phyloP scores from a whole-genome alignment of 148 eudicot genomes.

The Mesembryanthemum crystallinum region DNA sequence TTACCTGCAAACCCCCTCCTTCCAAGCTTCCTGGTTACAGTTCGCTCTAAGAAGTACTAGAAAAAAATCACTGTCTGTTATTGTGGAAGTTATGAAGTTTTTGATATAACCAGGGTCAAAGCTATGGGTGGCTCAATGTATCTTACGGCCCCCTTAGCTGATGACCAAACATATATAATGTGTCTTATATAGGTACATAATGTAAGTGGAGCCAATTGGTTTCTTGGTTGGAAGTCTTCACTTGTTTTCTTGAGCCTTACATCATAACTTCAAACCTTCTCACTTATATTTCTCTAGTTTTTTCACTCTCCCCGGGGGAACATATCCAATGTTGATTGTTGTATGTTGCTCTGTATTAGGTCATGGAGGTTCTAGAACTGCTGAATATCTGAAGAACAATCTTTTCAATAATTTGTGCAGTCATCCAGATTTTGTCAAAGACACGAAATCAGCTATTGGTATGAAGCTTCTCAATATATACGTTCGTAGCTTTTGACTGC shows the following conservation, averaged over 20 bases:
- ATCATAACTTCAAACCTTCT: too few species aligned
- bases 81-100: neutral
- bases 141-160: too few species aligned
- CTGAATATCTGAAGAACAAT: slow-evolving; percentile 76
- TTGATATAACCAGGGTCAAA: too few species aligned
- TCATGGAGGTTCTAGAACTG: slow-evolving; percentile 78
- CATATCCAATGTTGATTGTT: neutral
- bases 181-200: too few species aligned
- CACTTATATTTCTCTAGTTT: too few species aligned
- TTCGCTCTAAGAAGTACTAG: neutral
- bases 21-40: neutral
- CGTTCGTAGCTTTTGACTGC: neutral
- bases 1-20: neutral
- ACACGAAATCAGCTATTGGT: slow-evolving; percentile 78
- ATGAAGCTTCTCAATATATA: slow-evolving; percentile 16
- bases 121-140: too few species aligned
- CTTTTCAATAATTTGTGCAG: slow-evolving; percentile 64
- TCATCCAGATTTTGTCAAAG: slow-evolving; percentile 68
- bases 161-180: too few species aligned
- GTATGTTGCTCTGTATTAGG: slow-evolving; percentile 33
- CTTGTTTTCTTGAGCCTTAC: too few species aligned
- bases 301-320: too few species aligned
- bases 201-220: too few species aligned
- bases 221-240: too few species aligned
- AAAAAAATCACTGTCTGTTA: neutral